Conservation (phyloP, 805 yeast species). For the Saturnispora kantuleensis region DNA sequence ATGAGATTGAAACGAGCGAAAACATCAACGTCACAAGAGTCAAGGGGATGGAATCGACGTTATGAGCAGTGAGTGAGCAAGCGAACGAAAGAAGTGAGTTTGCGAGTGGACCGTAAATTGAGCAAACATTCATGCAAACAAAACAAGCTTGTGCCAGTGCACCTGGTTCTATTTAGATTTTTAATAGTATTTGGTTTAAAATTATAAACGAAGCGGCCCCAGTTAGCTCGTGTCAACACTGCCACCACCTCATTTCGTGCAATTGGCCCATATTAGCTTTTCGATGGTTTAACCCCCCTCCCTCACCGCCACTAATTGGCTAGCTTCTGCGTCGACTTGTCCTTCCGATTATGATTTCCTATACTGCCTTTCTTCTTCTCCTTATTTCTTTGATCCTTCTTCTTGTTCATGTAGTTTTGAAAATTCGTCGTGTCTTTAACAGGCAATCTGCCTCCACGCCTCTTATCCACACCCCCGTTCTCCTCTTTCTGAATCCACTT, state of each 20-base stretch:
- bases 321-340: background rate
- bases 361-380: constrained; percentile 45
- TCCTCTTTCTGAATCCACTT: constrained; percentile 11
- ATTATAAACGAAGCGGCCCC: too few relatives aligned
- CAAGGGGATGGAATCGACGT: constrained; percentile 1
- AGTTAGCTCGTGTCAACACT: background rate
- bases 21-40: constrained; percentile 41
- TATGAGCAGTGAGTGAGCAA: background rate
- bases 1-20: constrained; percentile 61
- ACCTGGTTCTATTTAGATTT: background rate
- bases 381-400: constrained; percentile 32
- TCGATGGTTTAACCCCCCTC: background rate
- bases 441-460: constrained; percentile 4
- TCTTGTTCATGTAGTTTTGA: constrained; percentile 15
- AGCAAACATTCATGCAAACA: too few relatives aligned
- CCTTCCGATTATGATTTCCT: constrained; percentile 59
- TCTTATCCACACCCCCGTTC: constrained; percentile 9
- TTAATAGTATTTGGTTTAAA: background rate
- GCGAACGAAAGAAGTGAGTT: too few relatives aligned
- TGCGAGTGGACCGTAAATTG: too few relatives aligned
- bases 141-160: too few relatives aligned
- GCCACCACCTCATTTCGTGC: background rate
- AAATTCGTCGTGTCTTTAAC: constrained; percentile 8
- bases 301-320: background rate
- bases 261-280: too few relatives aligned